Evolutionary conservation across 441 rosid genomes (phyloP).

Genomic region (Adansonia rubrostipa): DNA sequence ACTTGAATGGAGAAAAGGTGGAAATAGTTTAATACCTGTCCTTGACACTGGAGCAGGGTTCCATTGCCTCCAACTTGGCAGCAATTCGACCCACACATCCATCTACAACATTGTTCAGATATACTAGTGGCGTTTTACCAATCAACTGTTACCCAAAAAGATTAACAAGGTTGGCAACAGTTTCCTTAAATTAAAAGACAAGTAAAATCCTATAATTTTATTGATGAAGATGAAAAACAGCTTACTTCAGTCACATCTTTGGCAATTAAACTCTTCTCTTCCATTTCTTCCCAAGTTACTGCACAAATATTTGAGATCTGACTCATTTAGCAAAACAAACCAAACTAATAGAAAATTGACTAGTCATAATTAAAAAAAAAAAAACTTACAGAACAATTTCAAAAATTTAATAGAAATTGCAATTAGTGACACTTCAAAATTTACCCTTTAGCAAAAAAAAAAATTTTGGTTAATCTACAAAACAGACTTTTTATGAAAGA

Average conservation of each 20-base stretch:
- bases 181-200: neutral
- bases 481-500: neutral
- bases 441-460: neutral
- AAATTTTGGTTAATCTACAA: neutral
- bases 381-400: neutral
- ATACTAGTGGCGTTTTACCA: slow-evolving; percentile 66
- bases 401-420: neutral
- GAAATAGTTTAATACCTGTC: slow-evolving; percentile 46
- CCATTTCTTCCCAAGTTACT: slow-evolving; percentile 33
- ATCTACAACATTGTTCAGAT: slow-evolving; percentile 60
- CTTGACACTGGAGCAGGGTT: slow-evolving; percentile 71
- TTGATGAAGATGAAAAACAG: neutral
- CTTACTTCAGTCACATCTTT: slow-evolving; percentile 60
- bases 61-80: slow-evolving; percentile 69
- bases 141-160: slow-evolving; percentile 31
- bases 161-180: slow-evolving; percentile 9
- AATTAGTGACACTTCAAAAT: neutral
- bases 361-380: neutral
- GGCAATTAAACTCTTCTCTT: slow-evolving; percentile 39
- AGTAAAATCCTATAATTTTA: neutral
- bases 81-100: slow-evolving; percentile 70
- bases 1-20: neutral
- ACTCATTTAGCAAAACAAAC: slow-evolving; percentile 4
- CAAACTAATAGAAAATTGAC: neutral
- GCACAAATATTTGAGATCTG: neutral